These are phyloP conservation scores for Candida coquimbonensis DNA, from an alignment of 805 yeast genomes.

Conservation along the genomic window DNA sequence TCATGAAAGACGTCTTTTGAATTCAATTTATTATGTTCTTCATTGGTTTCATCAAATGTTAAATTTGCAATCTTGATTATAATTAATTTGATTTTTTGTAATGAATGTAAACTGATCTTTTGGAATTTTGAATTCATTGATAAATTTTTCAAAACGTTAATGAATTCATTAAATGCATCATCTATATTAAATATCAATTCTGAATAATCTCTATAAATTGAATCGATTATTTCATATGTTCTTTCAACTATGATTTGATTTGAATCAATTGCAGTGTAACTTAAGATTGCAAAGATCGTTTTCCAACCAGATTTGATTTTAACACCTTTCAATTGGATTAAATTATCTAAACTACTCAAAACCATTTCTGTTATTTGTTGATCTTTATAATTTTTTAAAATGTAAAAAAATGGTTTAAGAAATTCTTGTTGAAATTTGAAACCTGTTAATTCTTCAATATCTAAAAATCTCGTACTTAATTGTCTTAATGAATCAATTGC, in stretches of 20 bases:
- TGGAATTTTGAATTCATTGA: constrained; percentile 83
- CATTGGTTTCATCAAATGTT: constrained; percentile 20
- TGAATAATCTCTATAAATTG: constrained; percentile 55
- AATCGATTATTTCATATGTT: constrained; percentile 55
- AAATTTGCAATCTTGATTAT: constrained; percentile 51
- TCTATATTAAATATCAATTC: constrained; percentile 64
- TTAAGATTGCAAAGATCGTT: constrained; percentile 73
- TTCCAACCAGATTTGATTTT: constrained; percentile 92
- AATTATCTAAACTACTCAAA: constrained; percentile 79
- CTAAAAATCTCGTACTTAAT: constrained; percentile 84
- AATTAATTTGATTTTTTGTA: constrained; percentile 62
- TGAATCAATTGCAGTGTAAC: constrained; percentile 59
- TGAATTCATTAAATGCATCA: constrained; percentile 51
- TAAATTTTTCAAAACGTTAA: constrained; percentile 69
- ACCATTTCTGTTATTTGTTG: constrained; percentile 80
- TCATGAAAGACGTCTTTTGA: constrained; percentile 40
- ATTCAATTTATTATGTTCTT: constrained; percentile 15
- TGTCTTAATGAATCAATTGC: constrained; percentile 94
- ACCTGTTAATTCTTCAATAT: constrained; percentile 89
- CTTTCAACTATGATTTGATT: constrained; percentile 54
- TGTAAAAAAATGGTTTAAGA: constrained; percentile 80
- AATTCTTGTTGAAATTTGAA: constrained; percentile 95
- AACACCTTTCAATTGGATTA: constrained; percentile 68
- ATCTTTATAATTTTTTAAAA: constrained; percentile 60
- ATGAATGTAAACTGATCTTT: constrained; percentile 70